Evolutionary conservation across 116 monocot species (phyloP).

Genomic region (Iris pallida): DNA sequence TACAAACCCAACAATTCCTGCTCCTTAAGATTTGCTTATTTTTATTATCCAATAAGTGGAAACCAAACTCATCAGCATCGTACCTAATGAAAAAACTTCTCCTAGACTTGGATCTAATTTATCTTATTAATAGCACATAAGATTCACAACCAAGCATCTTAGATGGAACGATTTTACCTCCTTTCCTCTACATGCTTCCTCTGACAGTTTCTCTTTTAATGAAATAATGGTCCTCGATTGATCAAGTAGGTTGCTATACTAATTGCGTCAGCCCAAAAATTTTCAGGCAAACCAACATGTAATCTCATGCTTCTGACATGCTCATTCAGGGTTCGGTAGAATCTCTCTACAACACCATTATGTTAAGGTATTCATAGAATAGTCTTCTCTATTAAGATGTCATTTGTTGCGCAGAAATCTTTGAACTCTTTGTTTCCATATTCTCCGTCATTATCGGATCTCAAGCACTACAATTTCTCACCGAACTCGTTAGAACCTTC

Average conservation of each 20-base stretch:
- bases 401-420: not conserved
- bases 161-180: too few relatives aligned
- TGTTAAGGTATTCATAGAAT: not conserved
- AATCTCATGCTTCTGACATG: not conserved
- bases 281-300: not conserved
- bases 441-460: not conserved
- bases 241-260: not conserved
- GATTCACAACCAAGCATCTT: too few relatives aligned
- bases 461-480: not conserved
- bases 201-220: not conserved
- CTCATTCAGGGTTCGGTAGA: slow-evolving; percentile 16
- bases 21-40: too few relatives aligned
- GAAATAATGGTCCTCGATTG: not conserved
- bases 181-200: too few relatives aligned
- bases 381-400: slow-evolving; percentile 7
- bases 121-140: too few relatives aligned
- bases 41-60: too few relatives aligned
- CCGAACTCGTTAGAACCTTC: too few relatives aligned
- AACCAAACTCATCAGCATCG: too few relatives aligned
- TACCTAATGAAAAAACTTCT: too few relatives aligned
- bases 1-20: too few relatives aligned
- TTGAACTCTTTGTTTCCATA: not conserved
- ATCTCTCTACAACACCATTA: not conserved
- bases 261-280: not conserved
- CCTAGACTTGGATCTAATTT: too few relatives aligned